Percentiles rank a stretch among this genome's conserved stretches.
Evolutionary conservation across 1,284 basidiomycete species (phyloP).

Genomic region (Sphagnurus paluster): DNA sequence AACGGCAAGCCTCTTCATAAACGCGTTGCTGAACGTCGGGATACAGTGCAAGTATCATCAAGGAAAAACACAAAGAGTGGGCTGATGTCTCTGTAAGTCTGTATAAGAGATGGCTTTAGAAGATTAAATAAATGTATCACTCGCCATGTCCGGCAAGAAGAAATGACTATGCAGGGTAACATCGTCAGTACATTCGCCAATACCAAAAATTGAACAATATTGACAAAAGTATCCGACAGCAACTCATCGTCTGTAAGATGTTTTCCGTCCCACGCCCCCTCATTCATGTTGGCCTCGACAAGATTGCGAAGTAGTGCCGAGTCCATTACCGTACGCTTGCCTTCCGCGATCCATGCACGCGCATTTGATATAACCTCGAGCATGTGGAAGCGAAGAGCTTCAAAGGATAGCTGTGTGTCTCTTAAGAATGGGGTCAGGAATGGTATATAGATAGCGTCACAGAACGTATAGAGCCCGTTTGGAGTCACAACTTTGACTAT

Average conservation of each 20-base stretch:
- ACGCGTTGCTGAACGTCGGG: conserved; percentile 44
- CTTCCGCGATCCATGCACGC: conserved; percentile 30
- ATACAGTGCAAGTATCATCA: conserved; percentile 45
- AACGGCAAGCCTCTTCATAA: conserved; percentile 35
- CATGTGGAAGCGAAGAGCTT: conserved; percentile 38
- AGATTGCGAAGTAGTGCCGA: conserved; percentile 42
- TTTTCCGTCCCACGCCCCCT: conserved; percentile 20
- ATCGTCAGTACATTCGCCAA: too few species aligned
- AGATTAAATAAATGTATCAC: neutral
- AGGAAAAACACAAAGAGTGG: conserved; percentile 41
- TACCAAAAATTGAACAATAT: conserved; percentile 8
- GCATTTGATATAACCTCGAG: conserved; percentile 37
- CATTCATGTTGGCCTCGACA: conserved; percentile 46
- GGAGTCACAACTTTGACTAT: conserved; percentile 33
- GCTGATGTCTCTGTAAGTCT: conserved; percentile 41
- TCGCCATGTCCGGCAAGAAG: conserved; percentile 41
- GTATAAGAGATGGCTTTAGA: neutral
- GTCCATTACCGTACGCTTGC: conserved; percentile 27
- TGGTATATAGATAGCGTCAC: conserved; percentile 31
- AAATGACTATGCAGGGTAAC: conserved; percentile 29
- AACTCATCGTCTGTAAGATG: conserved; percentile 43
- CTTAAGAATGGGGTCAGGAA: conserved; percentile 30
- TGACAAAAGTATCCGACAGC: conserved; percentile 46
- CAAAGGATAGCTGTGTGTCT: conserved; percentile 30
- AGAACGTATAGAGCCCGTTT: conserved; percentile 30